A percentile compares a stretch with the other conserved stretches of the same genome.
phyloP scores from a whole-genome alignment of 2,329 filamentous ascomycete genomes.

The Colletotrichum sansevieriae region DNA sequence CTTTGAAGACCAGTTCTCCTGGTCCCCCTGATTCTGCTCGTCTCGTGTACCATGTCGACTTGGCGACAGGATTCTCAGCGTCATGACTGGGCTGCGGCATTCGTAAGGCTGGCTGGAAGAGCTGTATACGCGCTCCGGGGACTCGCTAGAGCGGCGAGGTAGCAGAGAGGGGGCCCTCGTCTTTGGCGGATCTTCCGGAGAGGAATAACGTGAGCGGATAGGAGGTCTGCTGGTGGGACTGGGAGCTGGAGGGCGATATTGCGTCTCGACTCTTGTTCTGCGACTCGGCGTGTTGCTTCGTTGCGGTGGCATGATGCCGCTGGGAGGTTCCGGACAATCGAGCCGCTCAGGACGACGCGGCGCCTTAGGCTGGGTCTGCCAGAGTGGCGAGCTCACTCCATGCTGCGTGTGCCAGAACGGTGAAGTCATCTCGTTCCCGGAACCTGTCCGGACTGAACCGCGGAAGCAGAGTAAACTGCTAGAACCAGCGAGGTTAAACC shows the following conservation, averaged over 20 bases:
- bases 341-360: conserved; percentile 13
- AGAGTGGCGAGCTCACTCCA: conserved; percentile 22
- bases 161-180: neutral
- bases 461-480: neutral
- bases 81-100: conserved; percentile 36
- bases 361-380: conserved; percentile 4
- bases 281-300: conserved; percentile 6
- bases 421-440: conserved; percentile 20
- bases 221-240: conserved; percentile 19
- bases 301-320: neutral
- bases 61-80: conserved; percentile 26
- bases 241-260: conserved; percentile 10
- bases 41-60: conserved; percentile 3
- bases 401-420: conserved; percentile 15
- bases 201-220: conserved; percentile 21
- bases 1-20: conserved; percentile 10
- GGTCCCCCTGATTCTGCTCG: conserved; percentile 15
- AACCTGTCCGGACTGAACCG: neutral
- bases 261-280: conserved; percentile 30
- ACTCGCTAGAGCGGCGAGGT: conserved; percentile 20
- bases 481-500: neutral
- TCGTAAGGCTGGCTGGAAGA: conserved; percentile 26
- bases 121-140: conserved; percentile 32
- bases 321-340: neutral
- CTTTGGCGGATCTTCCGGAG: conserved; percentile 19